Conservation (phyloP, 2,329 filamentous ascomycete genomes). For the Penicillium sp. region DNA sequence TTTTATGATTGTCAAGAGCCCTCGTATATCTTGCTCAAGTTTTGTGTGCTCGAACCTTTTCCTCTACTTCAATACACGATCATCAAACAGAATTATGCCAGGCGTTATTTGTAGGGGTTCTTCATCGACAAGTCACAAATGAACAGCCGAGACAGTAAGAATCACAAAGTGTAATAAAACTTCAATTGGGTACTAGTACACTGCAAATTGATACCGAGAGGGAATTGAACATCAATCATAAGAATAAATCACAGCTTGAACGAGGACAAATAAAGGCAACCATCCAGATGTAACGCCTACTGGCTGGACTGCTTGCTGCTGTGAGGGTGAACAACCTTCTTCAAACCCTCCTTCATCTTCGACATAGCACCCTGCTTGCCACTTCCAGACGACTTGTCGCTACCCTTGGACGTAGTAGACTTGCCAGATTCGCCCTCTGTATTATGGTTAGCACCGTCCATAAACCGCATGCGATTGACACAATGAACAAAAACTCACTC, state of each 20-base stretch:
- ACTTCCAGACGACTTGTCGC: constrained; percentile 6
- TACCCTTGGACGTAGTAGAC: constrained; percentile 3
- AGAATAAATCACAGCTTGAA: neutral
- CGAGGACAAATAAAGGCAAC: neutral
- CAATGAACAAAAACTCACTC: neutral
- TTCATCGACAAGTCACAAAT: too few species aligned
- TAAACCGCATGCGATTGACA: neutral
- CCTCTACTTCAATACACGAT: too few species aligned
- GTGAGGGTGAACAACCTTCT: constrained; percentile 20
- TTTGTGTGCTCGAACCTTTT: too few species aligned
- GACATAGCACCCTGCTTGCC: constrained; percentile 17
- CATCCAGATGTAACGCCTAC: neutral
- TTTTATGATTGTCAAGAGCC: too few species aligned
- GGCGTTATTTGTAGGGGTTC: too few species aligned
- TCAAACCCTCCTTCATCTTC: constrained; percentile 23
- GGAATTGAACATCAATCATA: neutral
- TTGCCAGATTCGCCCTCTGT: neutral
- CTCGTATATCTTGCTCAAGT: too few species aligned
- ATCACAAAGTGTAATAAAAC: neutral
- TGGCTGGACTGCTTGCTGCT: neutral
- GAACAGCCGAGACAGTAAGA: too few species aligned
- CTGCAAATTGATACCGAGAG: neutral
- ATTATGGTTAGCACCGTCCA: neutral
- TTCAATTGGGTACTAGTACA: constrained; percentile 10
- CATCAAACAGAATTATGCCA: too few species aligned